A percentile compares a stretch with the other conserved stretches of the same genome.
phyloP scores from a whole-genome alignment of 768 basidiomycete genomes.

The Lactifluus piperatus region DNA sequence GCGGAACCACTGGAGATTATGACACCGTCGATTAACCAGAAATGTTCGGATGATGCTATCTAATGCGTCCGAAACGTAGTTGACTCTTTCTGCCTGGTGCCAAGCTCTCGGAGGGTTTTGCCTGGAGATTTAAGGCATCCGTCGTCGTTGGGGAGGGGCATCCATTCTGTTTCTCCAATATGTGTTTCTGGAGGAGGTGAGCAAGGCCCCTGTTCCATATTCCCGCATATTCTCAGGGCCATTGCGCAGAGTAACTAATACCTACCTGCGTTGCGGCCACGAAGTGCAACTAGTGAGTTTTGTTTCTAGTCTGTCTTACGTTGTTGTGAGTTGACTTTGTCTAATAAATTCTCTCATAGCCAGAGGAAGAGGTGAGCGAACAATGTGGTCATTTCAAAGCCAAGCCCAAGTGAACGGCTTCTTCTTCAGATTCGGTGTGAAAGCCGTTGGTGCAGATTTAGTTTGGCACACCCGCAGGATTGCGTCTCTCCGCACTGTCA shows the following conservation, averaged over 20 bases:
- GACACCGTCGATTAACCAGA: slow-evolving; percentile 7
- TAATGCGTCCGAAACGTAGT: slow-evolving; percentile 16
- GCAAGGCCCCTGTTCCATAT: slow-evolving; percentile 20
- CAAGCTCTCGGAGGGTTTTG: slow-evolving; percentile 4
- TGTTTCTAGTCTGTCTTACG: not conserved
- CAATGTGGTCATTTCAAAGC: not conserved
- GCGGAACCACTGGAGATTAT: slow-evolving; percentile 1
- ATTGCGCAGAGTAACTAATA: slow-evolving; percentile 49
- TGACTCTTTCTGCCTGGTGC: slow-evolving; percentile 2
- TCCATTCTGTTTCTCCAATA: slow-evolving; percentile 25
- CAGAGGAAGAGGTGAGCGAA: slow-evolving; percentile 14
- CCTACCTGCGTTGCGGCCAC: slow-evolving; percentile 27
- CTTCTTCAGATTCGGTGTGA: slow-evolving; percentile 16
- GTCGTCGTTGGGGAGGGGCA: not conserved
- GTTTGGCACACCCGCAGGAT: slow-evolving; percentile 2
- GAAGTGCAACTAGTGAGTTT: slow-evolving; percentile 15
- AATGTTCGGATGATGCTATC: slow-evolving; percentile 11
- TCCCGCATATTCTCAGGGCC: slow-evolving; percentile 19
- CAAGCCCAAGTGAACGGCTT: not conserved
- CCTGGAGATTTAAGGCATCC: slow-evolving; percentile 9
- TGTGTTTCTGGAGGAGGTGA: slow-evolving; percentile 73
- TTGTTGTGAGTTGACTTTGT: no score
- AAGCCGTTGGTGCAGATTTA: slow-evolving; percentile 18
- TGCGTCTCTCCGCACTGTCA: slow-evolving; percentile 20
- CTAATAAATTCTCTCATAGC: slow-evolving; percentile 4